A percentile compares a stretch with the other conserved stretches of the same genome.
phyloP scores from a whole-genome alignment of 75 land plant species.

The Picea glauca region DNA sequence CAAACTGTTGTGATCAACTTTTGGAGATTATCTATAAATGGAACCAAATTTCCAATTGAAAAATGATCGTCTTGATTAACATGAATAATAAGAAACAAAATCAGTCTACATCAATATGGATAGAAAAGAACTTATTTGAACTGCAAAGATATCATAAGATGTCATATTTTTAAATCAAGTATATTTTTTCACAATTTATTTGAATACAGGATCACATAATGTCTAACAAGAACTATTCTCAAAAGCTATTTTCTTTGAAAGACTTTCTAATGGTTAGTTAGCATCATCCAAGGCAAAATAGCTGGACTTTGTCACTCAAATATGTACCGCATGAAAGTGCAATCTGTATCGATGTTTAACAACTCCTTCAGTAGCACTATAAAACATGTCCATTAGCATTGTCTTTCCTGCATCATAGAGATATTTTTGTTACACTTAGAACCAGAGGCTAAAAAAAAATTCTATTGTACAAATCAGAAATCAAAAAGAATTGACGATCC shows the following conservation, averaged over 20 bases:
- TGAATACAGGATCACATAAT: background rate
- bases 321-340: slow-evolving; percentile 90
- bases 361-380: slow-evolving; percentile 70
- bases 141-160: background rate
- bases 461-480: background rate
- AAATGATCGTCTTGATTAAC: background rate
- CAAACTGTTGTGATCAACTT: background rate
- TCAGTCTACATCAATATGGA: no score
- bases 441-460: background rate
- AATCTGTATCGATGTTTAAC: slow-evolving; percentile 79
- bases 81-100: no score
- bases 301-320: background rate
- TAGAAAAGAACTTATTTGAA: no score
- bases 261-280: no score
- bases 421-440: background rate
- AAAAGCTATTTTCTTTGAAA: background rate
- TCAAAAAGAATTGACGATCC: background rate
- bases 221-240: no score
- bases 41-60: background rate
- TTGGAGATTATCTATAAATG: background rate
- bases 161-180: background rate
- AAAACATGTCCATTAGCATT: slow-evolving; percentile 98
- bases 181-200: background rate
- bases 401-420: slow-evolving; percentile 74
- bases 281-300: background rate